These are phyloP conservation scores for Termitomyces sp. DNA, from an alignment of 768 basidiomycete species.

Conservation along the genomic window DNA sequence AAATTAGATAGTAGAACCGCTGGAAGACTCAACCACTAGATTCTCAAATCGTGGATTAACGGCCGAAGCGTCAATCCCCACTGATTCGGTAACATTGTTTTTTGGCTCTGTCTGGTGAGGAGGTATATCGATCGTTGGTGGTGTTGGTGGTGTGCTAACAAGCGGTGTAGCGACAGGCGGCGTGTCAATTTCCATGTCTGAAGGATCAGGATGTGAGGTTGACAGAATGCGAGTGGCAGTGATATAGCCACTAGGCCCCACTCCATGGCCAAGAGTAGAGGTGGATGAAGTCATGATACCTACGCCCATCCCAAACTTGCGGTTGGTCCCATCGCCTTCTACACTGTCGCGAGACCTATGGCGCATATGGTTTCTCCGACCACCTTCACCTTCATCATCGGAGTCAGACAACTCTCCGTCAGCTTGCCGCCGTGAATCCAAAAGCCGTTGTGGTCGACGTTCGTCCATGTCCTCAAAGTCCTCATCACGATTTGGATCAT, in stretches of 20 bases:
- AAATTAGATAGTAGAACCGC: constrained; percentile 5
- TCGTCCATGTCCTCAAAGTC: constrained; percentile 74
- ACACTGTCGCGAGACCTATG: constrained; percentile 51
- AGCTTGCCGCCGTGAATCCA: constrained; percentile 77
- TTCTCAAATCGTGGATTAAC: constrained; percentile 11
- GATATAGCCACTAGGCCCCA: constrained; percentile 68
- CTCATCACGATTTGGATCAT: constrained; percentile 78
- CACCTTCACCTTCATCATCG: constrained; percentile 94
- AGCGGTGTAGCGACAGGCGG: constrained; percentile 21
- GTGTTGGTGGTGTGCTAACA: constrained; percentile 14
- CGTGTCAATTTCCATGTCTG: constrained; percentile 39
- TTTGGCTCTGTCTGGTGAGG: constrained; percentile 3
- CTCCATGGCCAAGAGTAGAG: constrained; percentile 55
- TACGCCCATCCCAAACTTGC: constrained; percentile 60
- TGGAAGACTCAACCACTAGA: constrained; percentile 17
- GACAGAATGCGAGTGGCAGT: constrained; percentile 44
- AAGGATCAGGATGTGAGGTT: constrained; percentile 17
- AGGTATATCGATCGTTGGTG: constrained; percentile 8
- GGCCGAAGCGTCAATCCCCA: background rate
- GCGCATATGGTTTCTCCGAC: constrained; percentile 60
- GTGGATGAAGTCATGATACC: constrained; percentile 65
- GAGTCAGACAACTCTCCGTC: constrained; percentile 95
- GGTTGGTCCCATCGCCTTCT: constrained; percentile 34
- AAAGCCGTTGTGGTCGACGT: constrained; percentile 66
- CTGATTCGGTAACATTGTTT: background rate